Conservation (phyloP, 805 yeast species). For the Suhomyces sp. region DNA sequence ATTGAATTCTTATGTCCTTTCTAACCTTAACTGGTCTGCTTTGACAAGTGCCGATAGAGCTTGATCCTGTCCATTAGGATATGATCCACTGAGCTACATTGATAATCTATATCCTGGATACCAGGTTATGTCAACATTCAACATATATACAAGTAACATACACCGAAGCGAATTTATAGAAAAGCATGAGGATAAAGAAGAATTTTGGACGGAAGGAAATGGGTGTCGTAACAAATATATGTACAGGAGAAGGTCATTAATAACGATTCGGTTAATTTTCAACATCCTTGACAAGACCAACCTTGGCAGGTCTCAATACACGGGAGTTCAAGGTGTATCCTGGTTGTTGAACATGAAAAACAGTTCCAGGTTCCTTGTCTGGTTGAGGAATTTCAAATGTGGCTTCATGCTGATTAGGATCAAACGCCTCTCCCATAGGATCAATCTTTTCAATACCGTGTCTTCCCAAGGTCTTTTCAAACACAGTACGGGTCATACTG, state of each 20-base stretch:
- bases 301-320: conserved; percentile 93
- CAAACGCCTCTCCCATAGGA: conserved; percentile 82
- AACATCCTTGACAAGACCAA: conserved; percentile 76
- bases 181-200: no score
- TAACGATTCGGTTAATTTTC: neutral
- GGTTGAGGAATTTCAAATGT: conserved; percentile 84
- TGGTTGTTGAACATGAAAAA: conserved; percentile 87
- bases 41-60: no score
- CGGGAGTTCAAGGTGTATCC: conserved; percentile 86
- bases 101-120: no score
- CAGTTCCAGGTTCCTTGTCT: conserved; percentile 88
- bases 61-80: no score
- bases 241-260: conserved; percentile 6
- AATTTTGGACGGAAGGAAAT: no score
- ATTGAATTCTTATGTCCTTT: no score
- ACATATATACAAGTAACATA: conserved; percentile 1
- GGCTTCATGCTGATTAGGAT: conserved; percentile 92
- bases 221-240: no score
- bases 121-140: no score
- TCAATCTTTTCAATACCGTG: conserved; percentile 82
- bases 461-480: conserved; percentile 75
- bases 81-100: no score
- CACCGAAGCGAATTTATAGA: no score
- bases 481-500: conserved; percentile 81
- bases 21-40: no score